Conservation (phyloP, 1,139 yeast genomes). For the Kodamaea anthophila region DNA sequence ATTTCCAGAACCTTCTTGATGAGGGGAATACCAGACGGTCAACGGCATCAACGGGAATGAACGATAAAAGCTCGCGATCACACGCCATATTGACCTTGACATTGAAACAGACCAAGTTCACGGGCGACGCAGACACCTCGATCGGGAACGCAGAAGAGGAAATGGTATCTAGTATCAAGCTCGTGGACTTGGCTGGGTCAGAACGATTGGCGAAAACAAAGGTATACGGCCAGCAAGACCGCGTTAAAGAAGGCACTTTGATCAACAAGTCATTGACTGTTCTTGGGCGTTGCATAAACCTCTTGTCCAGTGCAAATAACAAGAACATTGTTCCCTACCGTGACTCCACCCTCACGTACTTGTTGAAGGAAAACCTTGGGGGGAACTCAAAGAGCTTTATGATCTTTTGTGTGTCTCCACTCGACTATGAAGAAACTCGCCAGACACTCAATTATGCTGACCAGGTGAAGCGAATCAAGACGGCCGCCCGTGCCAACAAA, state of each 20-base stretch:
- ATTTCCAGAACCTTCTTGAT: constrained; percentile 37
- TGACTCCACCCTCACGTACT: constrained; percentile 67
- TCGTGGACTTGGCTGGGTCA: constrained; percentile 80
- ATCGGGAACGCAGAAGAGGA: constrained; percentile 51
- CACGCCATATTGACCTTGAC: constrained; percentile 70
- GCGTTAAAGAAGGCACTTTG: constrained; percentile 68
- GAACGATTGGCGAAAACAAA: constrained; percentile 64
- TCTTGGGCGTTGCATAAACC: constrained; percentile 65
- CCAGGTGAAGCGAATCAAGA: constrained; percentile 63
- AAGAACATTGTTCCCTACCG: constrained; percentile 56
- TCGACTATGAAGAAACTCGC: constrained; percentile 67
- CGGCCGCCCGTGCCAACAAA: constrained; percentile 47
- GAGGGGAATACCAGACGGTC: constrained; percentile 50
- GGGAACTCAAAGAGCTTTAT: constrained; percentile 73
- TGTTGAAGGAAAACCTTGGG: constrained; percentile 64
- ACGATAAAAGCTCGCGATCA: constrained; percentile 65
- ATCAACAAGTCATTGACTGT: constrained; percentile 74
- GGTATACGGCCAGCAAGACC: constrained; percentile 48
- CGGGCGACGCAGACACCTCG: constrained; percentile 9
- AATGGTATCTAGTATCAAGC: constrained; percentile 50
- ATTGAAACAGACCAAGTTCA: constrained; percentile 49
- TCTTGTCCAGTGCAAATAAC: constrained; percentile 38
- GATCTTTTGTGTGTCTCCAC: constrained; percentile 72
- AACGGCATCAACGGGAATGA: constrained; percentile 67
- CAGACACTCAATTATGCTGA: constrained; percentile 74